These are phyloP conservation scores for Kwoniella sp. DNA, from an alignment of 768 basidiomycete species.

Conservation along the genomic window DNA sequence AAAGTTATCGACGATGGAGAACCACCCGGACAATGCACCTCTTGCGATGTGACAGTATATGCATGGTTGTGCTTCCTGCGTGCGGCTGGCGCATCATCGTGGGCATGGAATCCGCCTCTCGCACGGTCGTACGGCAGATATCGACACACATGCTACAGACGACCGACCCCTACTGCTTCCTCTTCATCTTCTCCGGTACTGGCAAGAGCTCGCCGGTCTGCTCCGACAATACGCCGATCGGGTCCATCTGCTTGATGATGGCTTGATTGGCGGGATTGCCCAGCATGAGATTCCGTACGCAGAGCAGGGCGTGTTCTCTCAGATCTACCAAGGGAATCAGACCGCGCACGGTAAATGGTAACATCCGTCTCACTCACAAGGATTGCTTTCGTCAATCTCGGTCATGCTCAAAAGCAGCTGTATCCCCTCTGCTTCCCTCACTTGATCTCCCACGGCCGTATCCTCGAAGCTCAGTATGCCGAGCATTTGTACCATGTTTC, in stretches of 20 bases:
- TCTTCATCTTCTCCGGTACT: constrained; percentile 35
- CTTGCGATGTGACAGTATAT: too few species aligned
- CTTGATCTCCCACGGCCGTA: constrained; percentile 67
- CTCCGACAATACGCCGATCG: constrained; percentile 59
- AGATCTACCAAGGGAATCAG: too few species aligned
- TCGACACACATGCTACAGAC: too few species aligned
- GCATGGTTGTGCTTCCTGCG: too few species aligned
- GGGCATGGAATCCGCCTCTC: too few species aligned
- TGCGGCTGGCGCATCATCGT: too few species aligned
- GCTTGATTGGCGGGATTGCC: constrained; percentile 74
- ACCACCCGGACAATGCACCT: too few species aligned
- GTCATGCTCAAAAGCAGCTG: constrained; percentile 80
- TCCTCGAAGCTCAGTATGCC: constrained; percentile 67
- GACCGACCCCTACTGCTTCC: constrained; percentile 1
- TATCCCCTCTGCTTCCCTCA: constrained; percentile 68
- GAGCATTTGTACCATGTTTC: constrained; percentile 83
- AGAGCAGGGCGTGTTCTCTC: constrained; percentile 85
- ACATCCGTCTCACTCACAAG: constrained; percentile 69
- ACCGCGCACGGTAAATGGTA: background rate
- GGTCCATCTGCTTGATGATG: constrained; percentile 68
- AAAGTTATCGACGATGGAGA: too few species aligned
- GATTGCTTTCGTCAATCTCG: constrained; percentile 84
- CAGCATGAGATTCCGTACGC: constrained; percentile 71
- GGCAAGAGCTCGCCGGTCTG: constrained; percentile 54
- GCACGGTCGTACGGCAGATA: too few species aligned